Conservation (phyloP, 768 basidiomycete genomes). For the Ephemerocybe angulata region DNA sequence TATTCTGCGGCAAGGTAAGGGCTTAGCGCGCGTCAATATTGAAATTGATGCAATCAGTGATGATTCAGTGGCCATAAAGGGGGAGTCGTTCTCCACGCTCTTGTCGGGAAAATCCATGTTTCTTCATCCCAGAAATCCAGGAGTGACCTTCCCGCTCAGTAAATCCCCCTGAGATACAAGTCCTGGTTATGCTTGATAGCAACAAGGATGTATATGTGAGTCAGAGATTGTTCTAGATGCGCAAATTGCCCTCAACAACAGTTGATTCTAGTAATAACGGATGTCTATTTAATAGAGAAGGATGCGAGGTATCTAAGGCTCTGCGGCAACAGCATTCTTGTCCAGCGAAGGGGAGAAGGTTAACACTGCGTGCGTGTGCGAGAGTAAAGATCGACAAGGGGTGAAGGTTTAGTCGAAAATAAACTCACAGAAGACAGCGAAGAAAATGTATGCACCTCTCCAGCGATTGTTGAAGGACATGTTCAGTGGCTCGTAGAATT, state of each 20-base stretch:
- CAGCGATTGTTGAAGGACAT: conserved; percentile 60
- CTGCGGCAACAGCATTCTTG: no score
- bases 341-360: background rate
- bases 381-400: background rate
- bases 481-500: conserved; percentile 68
- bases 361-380: background rate
- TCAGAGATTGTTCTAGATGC: background rate
- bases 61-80: no score
- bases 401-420: background rate
- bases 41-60: no score
- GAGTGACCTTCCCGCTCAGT: no score
- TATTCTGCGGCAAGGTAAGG: no score
- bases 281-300: background rate
- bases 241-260: background rate
- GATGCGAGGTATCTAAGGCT: background rate
- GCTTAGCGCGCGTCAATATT: no score
- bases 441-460: conserved; percentile 46
- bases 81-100: no score
- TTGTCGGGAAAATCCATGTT: no score
- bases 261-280: background rate
- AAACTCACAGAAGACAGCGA: conserved; percentile 6
- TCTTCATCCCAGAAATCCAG: no score
- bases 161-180: no score
- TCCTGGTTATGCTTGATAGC: no score
- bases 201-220: no score